Percentiles rank a stretch among this genome's conserved stretches.
phyloP scores from a whole-genome alignment of 2,329 filamentous ascomycete species.

The Cryphonectria japonica region DNA sequence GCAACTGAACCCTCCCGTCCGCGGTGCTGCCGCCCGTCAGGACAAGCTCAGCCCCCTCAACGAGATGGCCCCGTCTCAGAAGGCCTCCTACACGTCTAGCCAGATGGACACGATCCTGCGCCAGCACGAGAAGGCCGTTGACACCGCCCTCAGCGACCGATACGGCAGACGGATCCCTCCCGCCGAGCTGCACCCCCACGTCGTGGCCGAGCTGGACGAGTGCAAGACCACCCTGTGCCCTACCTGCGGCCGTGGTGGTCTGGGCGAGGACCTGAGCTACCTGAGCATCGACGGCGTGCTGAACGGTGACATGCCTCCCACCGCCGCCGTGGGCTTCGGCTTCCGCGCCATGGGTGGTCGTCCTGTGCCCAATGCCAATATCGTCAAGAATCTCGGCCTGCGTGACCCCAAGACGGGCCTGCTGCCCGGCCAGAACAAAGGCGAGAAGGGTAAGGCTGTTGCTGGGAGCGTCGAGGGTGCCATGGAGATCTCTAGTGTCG shows the following conservation, averaged over 20 bases:
- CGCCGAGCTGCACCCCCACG: conserved; percentile 13
- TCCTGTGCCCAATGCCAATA: conserved; percentile 47
- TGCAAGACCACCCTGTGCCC: conserved; percentile 58
- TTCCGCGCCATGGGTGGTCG: conserved; percentile 50
- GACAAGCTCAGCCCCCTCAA: conserved; percentile 50
- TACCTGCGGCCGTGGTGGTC: conserved; percentile 48
- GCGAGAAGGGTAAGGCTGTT: not conserved
- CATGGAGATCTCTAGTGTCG: not conserved
- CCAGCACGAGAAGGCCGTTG: conserved; percentile 49
- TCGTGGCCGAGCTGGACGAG: conserved; percentile 40
- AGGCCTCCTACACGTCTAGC: conserved; percentile 49
- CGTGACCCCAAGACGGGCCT: conserved; percentile 2
- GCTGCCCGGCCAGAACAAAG: not conserved
- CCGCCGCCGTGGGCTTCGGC: conserved; percentile 55
- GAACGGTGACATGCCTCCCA: conserved; percentile 54
- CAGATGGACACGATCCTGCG: conserved; percentile 53
- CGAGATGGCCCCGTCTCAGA: conserved; percentile 47
- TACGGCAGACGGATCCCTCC: conserved; percentile 11
- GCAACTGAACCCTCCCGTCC: conserved; percentile 41
- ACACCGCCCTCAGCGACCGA: conserved; percentile 29
- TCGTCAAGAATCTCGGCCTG: conserved; percentile 46
- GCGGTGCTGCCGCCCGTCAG: conserved; percentile 46
- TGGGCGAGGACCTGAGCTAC: conserved; percentile 46
- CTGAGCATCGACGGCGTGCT: conserved; percentile 55
- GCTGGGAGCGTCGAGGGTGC: not conserved